phyloP scores from a whole-genome alignment of 257 asterid species.

The Forsythia suspensa region DNA sequence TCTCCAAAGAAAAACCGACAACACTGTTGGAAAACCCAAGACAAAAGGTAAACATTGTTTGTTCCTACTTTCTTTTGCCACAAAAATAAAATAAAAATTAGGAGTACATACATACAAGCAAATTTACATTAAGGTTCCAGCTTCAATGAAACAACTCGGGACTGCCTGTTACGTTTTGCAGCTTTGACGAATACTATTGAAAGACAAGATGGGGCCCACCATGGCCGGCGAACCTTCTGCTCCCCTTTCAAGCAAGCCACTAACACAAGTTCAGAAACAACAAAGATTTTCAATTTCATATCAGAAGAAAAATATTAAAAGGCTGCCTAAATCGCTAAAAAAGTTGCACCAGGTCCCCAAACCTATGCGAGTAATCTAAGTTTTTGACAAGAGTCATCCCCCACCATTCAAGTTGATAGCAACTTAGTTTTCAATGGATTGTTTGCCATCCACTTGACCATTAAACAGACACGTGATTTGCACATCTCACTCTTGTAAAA shows the following conservation, averaged over 20 bases:
- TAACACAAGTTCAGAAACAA: slow-evolving; percentile 24
- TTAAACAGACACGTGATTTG: not conserved
- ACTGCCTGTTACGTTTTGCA: slow-evolving; percentile 85
- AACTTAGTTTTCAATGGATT: not conserved
- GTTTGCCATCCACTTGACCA: not conserved
- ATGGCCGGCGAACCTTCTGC: slow-evolving; percentile 84
- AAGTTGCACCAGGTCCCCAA: not conserved
- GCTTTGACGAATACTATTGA: slow-evolving; percentile 61
- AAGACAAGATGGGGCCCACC: slow-evolving; percentile 98
- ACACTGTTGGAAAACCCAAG: slow-evolving; percentile 26
- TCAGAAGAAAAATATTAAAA: not conserved
- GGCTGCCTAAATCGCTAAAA: not conserved
- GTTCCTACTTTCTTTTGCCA: slow-evolving; percentile 25
- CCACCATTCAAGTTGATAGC: not conserved
- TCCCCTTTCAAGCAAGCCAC: slow-evolving; percentile 99
- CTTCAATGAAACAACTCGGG: slow-evolving; percentile 93
- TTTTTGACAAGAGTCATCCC: not conserved
- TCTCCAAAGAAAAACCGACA: slow-evolving; percentile 45
- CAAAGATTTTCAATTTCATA: slow-evolving; percentile 7
- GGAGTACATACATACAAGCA: slow-evolving; percentile 24
- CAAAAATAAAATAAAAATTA: not conserved
- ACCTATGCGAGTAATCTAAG: not conserved
- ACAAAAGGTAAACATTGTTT: slow-evolving; percentile 13
- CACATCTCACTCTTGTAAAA: not conserved
- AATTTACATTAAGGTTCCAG: slow-evolving; percentile 80